A percentile compares a stretch with the other conserved stretches of the same genome.
phyloP scores from a whole-genome alignment of 345 rosid species.

The Citrus australasica region DNA sequence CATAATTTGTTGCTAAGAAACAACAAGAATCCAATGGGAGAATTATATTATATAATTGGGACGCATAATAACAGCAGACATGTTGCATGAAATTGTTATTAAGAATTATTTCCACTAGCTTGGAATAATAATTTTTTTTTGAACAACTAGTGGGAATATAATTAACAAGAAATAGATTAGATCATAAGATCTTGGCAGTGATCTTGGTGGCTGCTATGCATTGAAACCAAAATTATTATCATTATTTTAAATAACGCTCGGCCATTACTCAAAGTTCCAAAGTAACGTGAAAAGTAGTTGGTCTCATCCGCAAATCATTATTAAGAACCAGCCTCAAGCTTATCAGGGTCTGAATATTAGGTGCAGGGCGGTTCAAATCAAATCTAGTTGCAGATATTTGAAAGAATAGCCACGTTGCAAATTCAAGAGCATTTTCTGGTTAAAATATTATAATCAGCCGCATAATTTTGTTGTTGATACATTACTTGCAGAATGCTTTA shows the following conservation, averaged over 20 bases:
- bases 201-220: not conserved
- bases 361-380: no score
- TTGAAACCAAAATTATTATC: not conserved
- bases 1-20: not conserved
- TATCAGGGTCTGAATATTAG: no score
- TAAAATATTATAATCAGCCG: not conserved
- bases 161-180: not conserved
- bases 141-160: not conserved
- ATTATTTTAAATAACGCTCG: not conserved
- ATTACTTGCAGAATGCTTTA: not conserved
- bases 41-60: not conserved
- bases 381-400: no score
- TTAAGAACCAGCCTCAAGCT: not conserved
- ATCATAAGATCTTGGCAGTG: not conserved
- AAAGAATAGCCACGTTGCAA: no score
- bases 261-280: not conserved
- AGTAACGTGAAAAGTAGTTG: not conserved
- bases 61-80: no score
- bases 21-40: slow-evolving; percentile 9
- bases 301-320: not conserved
- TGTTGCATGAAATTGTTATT: not conserved
- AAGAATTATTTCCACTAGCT: not conserved
- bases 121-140: no score
- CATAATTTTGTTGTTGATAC: not conserved
- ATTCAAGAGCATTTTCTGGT: not conserved